These are phyloP conservation scores for Thuidium tamariscinum DNA, from an alignment of 225 moss, liverwort and hornwort genomes.

Conservation along the genomic window DNA sequence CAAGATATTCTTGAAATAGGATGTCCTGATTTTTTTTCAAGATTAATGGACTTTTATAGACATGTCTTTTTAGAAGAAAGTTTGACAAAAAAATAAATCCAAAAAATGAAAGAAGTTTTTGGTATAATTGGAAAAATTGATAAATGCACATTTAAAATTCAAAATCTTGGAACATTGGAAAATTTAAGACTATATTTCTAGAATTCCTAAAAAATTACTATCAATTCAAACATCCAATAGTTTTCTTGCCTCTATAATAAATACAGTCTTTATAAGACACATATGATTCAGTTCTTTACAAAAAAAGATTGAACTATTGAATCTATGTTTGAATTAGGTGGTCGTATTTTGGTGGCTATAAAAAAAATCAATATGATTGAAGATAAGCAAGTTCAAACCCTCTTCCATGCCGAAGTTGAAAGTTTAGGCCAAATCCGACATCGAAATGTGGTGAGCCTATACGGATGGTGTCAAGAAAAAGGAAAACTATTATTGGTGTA, in stretches of 20 bases:
- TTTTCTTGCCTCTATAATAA: fast-evolving
- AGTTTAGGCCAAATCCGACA: too few species aligned
- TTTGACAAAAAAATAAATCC: background rate
- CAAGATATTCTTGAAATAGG: fast-evolving
- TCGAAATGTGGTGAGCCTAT: too few species aligned
- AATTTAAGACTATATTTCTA: fast-evolving
- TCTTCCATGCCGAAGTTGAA: too few species aligned
- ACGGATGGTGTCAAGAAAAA: too few species aligned
- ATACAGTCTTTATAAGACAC: background rate
- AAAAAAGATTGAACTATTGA: background rate
- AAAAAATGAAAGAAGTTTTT: background rate
- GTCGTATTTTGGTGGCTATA: background rate
- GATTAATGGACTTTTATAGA: fast-evolving
- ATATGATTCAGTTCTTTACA: background rate
- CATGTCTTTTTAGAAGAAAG: background rate
- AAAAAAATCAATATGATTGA: background rate
- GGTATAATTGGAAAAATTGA: too few species aligned
- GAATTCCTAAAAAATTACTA: fast-evolving
- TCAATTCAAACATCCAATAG: too few species aligned
- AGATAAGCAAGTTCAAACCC: background rate
- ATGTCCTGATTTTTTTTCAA: background rate
- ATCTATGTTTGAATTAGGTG: background rate
- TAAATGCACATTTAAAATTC: too few species aligned
- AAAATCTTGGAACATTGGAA: too few species aligned
- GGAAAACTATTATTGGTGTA: too few species aligned